phyloP scores from a whole-genome alignment of 2,329 filamentous ascomycete genomes.

The Calonectria pseudoreteaudii region DNA sequence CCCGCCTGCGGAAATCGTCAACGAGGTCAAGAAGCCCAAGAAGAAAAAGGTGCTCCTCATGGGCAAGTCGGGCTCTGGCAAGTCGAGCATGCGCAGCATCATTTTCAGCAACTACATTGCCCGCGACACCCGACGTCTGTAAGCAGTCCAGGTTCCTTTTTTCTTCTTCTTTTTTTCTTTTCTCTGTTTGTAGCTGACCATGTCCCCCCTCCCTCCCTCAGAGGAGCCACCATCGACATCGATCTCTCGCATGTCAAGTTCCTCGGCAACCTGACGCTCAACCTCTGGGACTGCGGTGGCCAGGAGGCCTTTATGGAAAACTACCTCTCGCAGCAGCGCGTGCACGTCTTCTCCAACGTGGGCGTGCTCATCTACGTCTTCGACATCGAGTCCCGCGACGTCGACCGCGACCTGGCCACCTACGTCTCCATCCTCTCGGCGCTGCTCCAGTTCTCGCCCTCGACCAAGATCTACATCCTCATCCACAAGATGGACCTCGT shows the following conservation, averaged over 20 bases:
- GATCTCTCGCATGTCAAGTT: conserved; percentile 99
- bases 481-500: conserved; percentile 99
- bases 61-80: conserved; percentile 97
- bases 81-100: conserved; percentile 98
- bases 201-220: conserved; percentile 35
- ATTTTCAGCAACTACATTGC: conserved; percentile 99
- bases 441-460: conserved; percentile 83
- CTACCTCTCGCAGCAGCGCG: conserved; percentile 94
- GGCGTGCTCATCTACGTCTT: conserved; percentile 99
- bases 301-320: conserved; percentile 99
- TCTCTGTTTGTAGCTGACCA: neutral
- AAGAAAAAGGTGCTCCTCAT: conserved; percentile 90
- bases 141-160: conserved; percentile 41
- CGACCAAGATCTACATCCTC: conserved; percentile 90
- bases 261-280: conserved; percentile 95
- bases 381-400: conserved; percentile 95
- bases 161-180: neutral
- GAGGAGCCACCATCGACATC: conserved; percentile 95
- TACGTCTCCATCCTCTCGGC: conserved; percentile 93
- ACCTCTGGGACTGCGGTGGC: conserved; percentile 98
- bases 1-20: conserved; percentile 52
- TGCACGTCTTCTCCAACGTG: conserved; percentile 96
- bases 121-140: conserved; percentile 89
- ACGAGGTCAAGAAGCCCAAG: conserved; percentile 75
- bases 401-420: conserved; percentile 91